Base-by-base conservation (phyloP, 139 green algal species). In the Mesostigma viride region DNA sequence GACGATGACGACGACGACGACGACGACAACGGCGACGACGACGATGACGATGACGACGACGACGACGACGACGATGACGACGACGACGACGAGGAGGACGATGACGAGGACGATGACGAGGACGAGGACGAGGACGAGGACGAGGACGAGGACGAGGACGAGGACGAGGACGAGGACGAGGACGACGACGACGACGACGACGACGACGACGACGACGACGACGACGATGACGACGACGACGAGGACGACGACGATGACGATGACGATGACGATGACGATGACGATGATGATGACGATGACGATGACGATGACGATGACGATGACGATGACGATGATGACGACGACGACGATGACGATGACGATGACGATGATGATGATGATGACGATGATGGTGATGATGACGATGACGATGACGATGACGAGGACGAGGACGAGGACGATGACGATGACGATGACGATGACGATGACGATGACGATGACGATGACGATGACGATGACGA, bases 401-500 rank as follows among this genome's bases (percentile, higher is more conserved):
- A 20, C 28, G 58, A 44, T 44, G 58, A 40, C 28, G 58, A 65
- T 65, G 58, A 40, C 44, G 62, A 56, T 57, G 62, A 30, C 26
- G 34, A 56, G 31, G 62, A 30, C 26, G 34, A 68, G 31, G 62
- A 68, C 56, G 62, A 56, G 5, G 34, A 56, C 26, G 34, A 56
- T 32, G 62, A 68, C 27, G 32, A 56, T 68, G 62, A 56, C 24
- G 62, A 56, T 57, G 62, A 56, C 44, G 62, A 56, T 57, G 62
- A 56, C 44, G 62, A 56, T 68, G 35, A 56, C 44, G 35, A 56
- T 57, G 62, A 36, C 44, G 62, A 56, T 57, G 62, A 56, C 44
- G 62, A 56, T 32, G 62, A 56, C 44, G 62, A 56, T 57, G 62
- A 56, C 44, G 62, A 68, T 57, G 62, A 68, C 26, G 62, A 58